Evolutionary conservation across 1,139 yeast genomes (phyloP), one percentile per base, ranked within the genome.

Genomic region (Groenewaldozyma auringiensis): DNA sequence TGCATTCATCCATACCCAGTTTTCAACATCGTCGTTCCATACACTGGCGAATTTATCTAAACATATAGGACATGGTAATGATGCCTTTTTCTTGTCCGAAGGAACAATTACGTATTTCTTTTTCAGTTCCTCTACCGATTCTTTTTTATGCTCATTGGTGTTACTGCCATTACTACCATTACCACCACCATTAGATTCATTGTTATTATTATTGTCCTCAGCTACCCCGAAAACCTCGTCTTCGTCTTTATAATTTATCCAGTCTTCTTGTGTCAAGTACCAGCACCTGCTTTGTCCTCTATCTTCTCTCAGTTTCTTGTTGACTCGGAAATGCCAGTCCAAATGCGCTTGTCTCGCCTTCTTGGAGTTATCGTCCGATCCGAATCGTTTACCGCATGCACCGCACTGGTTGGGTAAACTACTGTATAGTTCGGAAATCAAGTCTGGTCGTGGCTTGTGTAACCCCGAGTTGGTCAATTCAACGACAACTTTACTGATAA

Each of bases 311-410:
- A 84, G 69, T 57, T 85, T 82, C 59, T 84, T 85, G 63, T 87
- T 89, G 46, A 87, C 84, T 59, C 97, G 77, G 69, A 88, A 88
- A 69, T 92, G 98, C 97, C 97, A 92, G 65, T 92, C 98, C 56
- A 87, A 69, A 65, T 92, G 98, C 6, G 72, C 71, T 40, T 71
- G 66, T 50, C 83, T 73, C 48, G 75, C 72, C 20, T 65, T 67
- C 16, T 73, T 70, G 2, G 94, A 95, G 44, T 73, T 76, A 1
- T 67, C 69, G 39, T 81, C 77, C 44, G 76, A 75, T 4, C 78
- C 72, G 61, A 89, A 94, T 51, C 99, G 70, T 60, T 85, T 86
- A 29, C 96, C 95, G 67, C 98, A 94, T 17, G 83, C 79, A 16
- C 85, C 77, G 68, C 98, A 94, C 63, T 87, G 92, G 50, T 84